phyloP scores from a whole-genome alignment of 163 green algal species.

The Chlamydomonas reinhardtii region DNA sequence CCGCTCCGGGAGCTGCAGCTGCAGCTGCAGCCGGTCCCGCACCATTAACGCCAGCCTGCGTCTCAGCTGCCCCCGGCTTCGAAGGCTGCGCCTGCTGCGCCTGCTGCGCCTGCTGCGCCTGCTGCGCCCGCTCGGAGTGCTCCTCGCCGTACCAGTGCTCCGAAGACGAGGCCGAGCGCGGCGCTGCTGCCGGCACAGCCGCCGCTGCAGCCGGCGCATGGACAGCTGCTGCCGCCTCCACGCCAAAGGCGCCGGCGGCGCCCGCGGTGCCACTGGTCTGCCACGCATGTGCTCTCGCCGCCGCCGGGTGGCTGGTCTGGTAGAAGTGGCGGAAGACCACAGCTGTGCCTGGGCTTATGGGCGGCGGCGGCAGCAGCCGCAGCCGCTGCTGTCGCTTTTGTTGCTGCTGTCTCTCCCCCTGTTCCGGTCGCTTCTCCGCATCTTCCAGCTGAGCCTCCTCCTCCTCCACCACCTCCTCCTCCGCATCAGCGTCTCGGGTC shows the following conservation, averaged over 20 bases:
- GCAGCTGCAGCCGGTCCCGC: too few relatives aligned
- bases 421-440: neutral
- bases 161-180: neutral
- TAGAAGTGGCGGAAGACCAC: slow-evolving; percentile 29
- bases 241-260: too few relatives aligned
- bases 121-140: neutral
- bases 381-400: neutral
- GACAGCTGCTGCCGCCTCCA: too few relatives aligned
- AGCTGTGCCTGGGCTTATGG: neutral
- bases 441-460: too few relatives aligned
- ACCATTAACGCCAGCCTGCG: too few relatives aligned
- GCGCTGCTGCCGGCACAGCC: neutral
- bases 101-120: neutral
- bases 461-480: too few relatives aligned
- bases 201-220: neutral
- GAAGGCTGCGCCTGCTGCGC: neutral
- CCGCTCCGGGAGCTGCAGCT: too few relatives aligned
- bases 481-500: too few relatives aligned
- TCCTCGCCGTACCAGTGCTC: slow-evolving; percentile 14
- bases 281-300: neutral
- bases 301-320: neutral
- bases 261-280: too few relatives aligned
- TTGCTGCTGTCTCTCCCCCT: neutral
- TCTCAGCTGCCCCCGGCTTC: too few relatives aligned
- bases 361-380: neutral